Base-by-base conservation (phyloP, 495 filamentous ascomycete genomes). In the Oidiodendron maius region DNA sequence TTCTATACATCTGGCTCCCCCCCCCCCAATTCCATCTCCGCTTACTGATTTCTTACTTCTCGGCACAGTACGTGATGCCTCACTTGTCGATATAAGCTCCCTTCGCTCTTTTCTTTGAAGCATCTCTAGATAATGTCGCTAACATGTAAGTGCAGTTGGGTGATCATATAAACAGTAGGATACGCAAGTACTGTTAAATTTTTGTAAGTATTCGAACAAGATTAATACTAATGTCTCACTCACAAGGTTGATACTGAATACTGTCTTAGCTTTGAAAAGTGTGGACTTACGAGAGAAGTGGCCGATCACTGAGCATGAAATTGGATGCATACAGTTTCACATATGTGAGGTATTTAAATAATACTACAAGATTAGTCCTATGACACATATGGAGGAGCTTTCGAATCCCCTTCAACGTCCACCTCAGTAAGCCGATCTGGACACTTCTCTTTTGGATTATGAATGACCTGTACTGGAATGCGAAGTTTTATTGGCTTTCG, bases 51-150 rank as follows among this genome's bases (percentile, higher is more conserved):
- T 37, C 44, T 38, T 47, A 47, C 38, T 47, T 17, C 32, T 47
- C 20, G 30, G 44, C 44, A 47, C 44, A 47, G 32, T 37, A 38
- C n/a, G 44, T 47, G 24, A 30, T 36, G 32, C 44, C 44, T 47
- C 26, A 47, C 44, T 47, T 47, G 30, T 36, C 24, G 20, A 8
- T 47, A 47, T 47, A 23, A 38, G 44, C 44, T 36, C 32, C 18
- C 32, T 47, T 47, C 24, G 32, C 44, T 47, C 24, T 38, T 47
- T 47, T 47, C 44, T 47, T 47, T 47, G 44, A 36, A 47, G 44
- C 30, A 47, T 47, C 44, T 47, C 44, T 47, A 38, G 32, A 47
- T 47, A 47, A 47, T 47, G 44, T 47, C n/a, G 44, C 21, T 21
- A 32, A 30, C 44, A 47, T 47, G 44, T 17, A 30, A 28, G 44